phyloP scores from a whole-genome alignment of 1,284 basidiomycete genomes.

The Boletellus deceptivus region DNA sequence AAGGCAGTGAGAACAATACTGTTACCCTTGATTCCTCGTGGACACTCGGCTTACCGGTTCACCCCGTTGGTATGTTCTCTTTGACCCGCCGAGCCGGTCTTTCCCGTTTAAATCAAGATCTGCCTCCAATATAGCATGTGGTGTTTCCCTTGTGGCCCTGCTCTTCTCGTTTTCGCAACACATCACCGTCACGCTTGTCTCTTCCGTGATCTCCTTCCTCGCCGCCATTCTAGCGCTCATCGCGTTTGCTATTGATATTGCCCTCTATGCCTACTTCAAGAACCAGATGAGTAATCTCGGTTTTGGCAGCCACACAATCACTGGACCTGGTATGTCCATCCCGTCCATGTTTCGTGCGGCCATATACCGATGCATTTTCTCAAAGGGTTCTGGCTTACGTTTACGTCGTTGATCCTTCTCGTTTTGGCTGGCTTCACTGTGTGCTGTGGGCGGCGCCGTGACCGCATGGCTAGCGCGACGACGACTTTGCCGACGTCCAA shows the following conservation, averaged over 20 bases:
- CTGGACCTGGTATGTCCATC: constrained; percentile 53
- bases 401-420: constrained; percentile 63
- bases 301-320: constrained; percentile 42
- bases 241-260: constrained; percentile 72
- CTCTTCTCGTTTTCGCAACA: constrained; percentile 62
- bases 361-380: background rate
- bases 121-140: constrained; percentile 47
- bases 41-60: constrained; percentile 71
- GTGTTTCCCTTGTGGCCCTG: constrained; percentile 60
- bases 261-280: constrained; percentile 62
- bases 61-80: constrained; percentile 61
- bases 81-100: background rate
- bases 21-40: constrained; percentile 54
- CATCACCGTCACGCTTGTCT: constrained; percentile 53
- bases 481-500: constrained; percentile 24
- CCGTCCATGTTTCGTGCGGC: background rate
- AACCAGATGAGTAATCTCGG: constrained; percentile 52
- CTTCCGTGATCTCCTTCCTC: constrained; percentile 64
- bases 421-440: constrained; percentile 64
- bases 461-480: constrained; percentile 43
- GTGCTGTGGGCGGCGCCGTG: constrained; percentile 61
- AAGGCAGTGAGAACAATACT: constrained; percentile 24
- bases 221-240: constrained; percentile 63
- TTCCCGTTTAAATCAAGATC: constrained; percentile 3
- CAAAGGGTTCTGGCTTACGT: constrained; percentile 72